Percentiles rank a stretch among this genome's conserved stretches.
phyloP scores from a whole-genome alignment of 225 moss, liverwort and hornwort genomes.

The Sphagnum contortum region DNA sequence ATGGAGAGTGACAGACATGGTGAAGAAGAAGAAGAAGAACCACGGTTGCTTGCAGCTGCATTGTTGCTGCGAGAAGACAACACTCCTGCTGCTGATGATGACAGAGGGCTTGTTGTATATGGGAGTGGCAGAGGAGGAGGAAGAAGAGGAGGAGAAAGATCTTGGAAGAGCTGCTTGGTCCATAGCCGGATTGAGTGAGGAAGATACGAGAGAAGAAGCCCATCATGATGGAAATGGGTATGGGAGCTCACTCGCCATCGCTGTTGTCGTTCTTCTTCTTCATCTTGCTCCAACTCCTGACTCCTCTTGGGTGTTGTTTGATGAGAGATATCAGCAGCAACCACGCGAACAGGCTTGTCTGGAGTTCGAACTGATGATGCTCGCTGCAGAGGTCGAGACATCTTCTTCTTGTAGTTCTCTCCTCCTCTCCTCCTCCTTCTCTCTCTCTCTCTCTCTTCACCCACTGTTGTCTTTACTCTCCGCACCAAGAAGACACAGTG shows the following conservation, averaged over 20 bases:
- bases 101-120: too few species aligned
- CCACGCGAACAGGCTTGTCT: conserved; percentile 17
- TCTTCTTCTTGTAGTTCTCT: conserved; percentile 17
- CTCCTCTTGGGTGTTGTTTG: conserved; percentile 14
- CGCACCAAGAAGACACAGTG: too few species aligned
- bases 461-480: too few species aligned
- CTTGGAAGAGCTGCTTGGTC: conserved; percentile 26
- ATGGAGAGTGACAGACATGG: conserved; percentile 1
- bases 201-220: conserved; percentile 15
- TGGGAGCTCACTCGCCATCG: conserved; percentile 9
- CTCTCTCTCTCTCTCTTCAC: too few species aligned
- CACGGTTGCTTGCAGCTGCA: conserved; percentile 4
- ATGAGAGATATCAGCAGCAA: conserved; percentile 2
- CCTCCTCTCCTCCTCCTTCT: too few species aligned
- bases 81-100: too few species aligned
- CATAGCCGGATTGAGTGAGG: conserved; percentile 34
- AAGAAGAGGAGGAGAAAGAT: conserved; percentile 5
- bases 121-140: too few species aligned
- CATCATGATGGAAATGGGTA: conserved; percentile 1
- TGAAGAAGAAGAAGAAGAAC: conserved; percentile 1
- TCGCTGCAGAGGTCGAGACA: conserved; percentile 38
- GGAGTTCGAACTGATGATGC: conserved; percentile 27
- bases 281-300: conserved; percentile 2
- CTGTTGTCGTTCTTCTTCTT: conserved; percentile 14
- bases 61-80: conserved; percentile 5